phyloP scores from a whole-genome alignment of 768 basidiomycete species.

The Fomitopsis pulvina region DNA sequence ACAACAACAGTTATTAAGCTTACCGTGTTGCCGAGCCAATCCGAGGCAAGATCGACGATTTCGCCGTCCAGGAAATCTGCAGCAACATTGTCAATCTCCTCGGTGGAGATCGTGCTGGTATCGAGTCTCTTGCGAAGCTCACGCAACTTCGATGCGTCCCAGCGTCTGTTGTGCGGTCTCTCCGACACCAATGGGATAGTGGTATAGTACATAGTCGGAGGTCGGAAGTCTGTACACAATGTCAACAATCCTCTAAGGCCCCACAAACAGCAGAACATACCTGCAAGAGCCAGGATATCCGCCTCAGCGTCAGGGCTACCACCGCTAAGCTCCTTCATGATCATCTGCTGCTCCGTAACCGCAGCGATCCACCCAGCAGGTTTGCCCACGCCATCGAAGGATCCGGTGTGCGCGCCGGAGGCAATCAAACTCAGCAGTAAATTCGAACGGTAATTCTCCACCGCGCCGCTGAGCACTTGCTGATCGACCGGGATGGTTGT shows the following conservation, averaged over 20 bases:
- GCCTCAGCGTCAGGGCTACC: conserved; percentile 73
- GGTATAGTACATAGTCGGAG: conserved; percentile 94
- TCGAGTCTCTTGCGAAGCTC: conserved; percentile 94
- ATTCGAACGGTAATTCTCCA: conserved; percentile 95
- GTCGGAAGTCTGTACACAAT: conserved; percentile 66
- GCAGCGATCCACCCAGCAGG: conserved; percentile 62
- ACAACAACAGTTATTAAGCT: conserved; percentile 15
- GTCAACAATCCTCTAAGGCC: background rate
- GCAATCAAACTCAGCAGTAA: conserved; percentile 85
- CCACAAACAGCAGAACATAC: conserved; percentile 37
- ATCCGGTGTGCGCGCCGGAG: conserved; percentile 58
- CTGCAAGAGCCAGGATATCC: conserved; percentile 80
- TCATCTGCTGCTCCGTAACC: conserved; percentile 94
- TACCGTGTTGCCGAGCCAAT: conserved; percentile 97
- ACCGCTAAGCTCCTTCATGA: conserved; percentile 86
- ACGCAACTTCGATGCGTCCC: conserved; percentile 90
- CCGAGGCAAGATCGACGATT: conserved; percentile 90
- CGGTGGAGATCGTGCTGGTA: conserved; percentile 73
- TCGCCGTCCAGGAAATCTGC: conserved; percentile 90
- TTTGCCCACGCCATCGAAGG: conserved; percentile 51
- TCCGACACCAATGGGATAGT: conserved; percentile 89
- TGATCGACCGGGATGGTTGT: conserved; percentile 88
- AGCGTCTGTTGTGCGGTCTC: conserved; percentile 76
- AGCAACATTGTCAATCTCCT: conserved; percentile 88
- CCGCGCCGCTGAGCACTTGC: conserved; percentile 83